These are phyloP conservation scores for Colletotrichum navitas DNA, from an alignment of 2,329 filamentous ascomycete genomes.

Conservation along the genomic window DNA sequence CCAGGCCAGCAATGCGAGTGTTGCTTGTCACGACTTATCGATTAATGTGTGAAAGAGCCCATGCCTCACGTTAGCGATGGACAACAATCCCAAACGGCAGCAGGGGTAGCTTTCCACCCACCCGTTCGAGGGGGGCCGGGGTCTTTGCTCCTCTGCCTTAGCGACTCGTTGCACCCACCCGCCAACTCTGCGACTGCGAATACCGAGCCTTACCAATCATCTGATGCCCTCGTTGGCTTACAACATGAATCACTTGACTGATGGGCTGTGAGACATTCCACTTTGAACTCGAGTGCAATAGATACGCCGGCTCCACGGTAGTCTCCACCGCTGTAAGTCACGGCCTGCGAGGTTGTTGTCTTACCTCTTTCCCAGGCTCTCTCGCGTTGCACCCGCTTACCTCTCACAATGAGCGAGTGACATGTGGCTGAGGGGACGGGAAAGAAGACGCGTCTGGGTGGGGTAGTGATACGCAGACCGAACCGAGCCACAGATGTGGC, in stretches of 20 bases:
- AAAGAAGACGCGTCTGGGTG: not conserved
- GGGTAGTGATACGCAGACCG: not conserved
- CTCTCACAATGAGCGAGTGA: constrained; percentile 10
- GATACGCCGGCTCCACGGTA: constrained; percentile 25
- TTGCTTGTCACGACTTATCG: constrained; percentile 35
- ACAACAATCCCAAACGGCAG: constrained; percentile 5
- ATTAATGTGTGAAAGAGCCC: not conserved
- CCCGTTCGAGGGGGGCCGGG: constrained; percentile 8
- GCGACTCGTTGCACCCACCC: constrained; percentile 22
- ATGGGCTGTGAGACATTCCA: constrained; percentile 42
- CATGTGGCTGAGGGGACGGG: not conserved
- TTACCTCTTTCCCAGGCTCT: not conserved
- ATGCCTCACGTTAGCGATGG: constrained; percentile 3
- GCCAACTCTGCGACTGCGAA: constrained; percentile 22
- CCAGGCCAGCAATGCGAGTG: constrained; percentile 18
- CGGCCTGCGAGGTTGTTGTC: not conserved
- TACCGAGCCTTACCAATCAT: constrained; percentile 42
- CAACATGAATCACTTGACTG: constrained; percentile 43
- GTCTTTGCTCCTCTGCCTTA: constrained; percentile 5
- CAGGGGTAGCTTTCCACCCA: constrained; percentile 31
- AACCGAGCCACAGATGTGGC: constrained; percentile 14
- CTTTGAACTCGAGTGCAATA: constrained; percentile 26
- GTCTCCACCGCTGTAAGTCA: constrained; percentile 11
- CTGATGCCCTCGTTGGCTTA: constrained; percentile 39
- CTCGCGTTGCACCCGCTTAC: constrained; percentile 2